Conservation (phyloP, 345 rosid species). For the Gossypium arboreum region DNA sequence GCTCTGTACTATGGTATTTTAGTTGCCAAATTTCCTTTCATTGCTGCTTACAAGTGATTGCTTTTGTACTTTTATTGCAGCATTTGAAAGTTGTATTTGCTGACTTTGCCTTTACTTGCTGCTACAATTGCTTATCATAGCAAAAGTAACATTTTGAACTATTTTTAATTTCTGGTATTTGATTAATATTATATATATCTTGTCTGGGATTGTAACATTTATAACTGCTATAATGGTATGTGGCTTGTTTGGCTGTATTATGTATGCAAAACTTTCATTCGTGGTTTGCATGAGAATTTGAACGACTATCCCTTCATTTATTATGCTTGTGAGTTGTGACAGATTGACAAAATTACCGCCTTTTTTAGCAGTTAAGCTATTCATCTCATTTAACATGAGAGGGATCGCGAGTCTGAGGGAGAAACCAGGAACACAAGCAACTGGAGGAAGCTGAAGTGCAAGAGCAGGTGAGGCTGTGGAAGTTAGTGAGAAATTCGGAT, state of each 20-base stretch:
- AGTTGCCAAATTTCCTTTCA: not conserved
- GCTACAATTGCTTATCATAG: not conserved
- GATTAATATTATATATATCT: not conserved
- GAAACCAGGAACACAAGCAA: conserved; percentile 56
- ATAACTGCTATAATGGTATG: not conserved
- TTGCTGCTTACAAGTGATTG: not conserved
- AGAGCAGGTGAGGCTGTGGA: conserved; percentile 67
- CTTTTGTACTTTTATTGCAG: not conserved
- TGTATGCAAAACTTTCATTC: not conserved
- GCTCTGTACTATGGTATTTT: not conserved
- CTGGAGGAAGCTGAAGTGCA: conserved; percentile 56
- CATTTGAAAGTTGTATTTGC: not conserved
- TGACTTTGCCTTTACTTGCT: not conserved
- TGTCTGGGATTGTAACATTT: not conserved
- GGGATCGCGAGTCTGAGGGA: too few relatives aligned
- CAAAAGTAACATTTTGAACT: not conserved
- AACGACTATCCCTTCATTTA: not conserved
- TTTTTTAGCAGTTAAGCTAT: not conserved
- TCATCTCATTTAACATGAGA: too few relatives aligned
- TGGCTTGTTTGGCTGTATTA: not conserved
- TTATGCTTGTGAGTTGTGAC: not conserved
- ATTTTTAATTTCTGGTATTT: not conserved
- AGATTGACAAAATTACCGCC: not conserved
- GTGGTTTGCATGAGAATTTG: not conserved
- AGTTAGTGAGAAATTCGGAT: conserved; percentile 25